A percentile compares a stretch with the other conserved stretches of the same genome.
These are phyloP conservation scores for Tillandsia fasciculata DNA, from an alignment of 176 grass and related monocot genomes.

Conservation along the genomic window DNA sequence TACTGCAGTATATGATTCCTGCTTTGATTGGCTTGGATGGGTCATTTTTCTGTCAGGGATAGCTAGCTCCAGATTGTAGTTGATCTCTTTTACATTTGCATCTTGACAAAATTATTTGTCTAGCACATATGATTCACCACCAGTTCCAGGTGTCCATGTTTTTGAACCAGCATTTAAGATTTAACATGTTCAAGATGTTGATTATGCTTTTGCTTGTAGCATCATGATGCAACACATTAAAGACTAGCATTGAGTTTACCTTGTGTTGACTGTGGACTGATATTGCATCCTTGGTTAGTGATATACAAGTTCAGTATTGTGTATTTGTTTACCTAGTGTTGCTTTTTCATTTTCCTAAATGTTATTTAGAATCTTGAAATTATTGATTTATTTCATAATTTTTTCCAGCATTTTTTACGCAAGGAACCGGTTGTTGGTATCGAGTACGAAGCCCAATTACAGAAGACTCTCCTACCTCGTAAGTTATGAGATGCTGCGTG, in stretches of 20 bases:
- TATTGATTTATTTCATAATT: slow-evolving; percentile 18
- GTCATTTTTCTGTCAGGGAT: too few relatives aligned
- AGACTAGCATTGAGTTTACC: too few relatives aligned
- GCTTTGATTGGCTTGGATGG: too few relatives aligned
- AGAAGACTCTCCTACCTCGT: slow-evolving; percentile 95
- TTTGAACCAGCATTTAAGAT: too few relatives aligned
- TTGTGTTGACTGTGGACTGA: not conserved
- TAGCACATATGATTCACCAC: not conserved
- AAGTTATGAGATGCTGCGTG: slow-evolving; percentile 25
- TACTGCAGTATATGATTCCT: too few relatives aligned
- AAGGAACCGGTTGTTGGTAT: slow-evolving; percentile 88
- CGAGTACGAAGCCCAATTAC: slow-evolving; percentile 94
- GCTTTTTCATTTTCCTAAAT: not conserved
- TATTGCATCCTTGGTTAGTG: not conserved
- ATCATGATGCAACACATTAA: too few relatives aligned
- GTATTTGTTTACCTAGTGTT: not conserved
- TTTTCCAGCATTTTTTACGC: slow-evolving; percentile 78
- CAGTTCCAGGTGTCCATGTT: too few relatives aligned
- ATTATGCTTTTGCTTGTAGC: too few relatives aligned
- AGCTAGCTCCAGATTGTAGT: slow-evolving; percentile 16
- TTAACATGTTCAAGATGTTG: too few relatives aligned
- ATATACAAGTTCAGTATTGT: not conserved
- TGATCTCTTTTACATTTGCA: slow-evolving; percentile 7
- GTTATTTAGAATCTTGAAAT: slow-evolving; percentile 14
- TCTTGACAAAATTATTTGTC: slow-evolving; percentile 1